Conservation (phyloP, 2,329 filamentous ascomycete genomes). For the Ceratocystis cacaofunesta region DNA sequence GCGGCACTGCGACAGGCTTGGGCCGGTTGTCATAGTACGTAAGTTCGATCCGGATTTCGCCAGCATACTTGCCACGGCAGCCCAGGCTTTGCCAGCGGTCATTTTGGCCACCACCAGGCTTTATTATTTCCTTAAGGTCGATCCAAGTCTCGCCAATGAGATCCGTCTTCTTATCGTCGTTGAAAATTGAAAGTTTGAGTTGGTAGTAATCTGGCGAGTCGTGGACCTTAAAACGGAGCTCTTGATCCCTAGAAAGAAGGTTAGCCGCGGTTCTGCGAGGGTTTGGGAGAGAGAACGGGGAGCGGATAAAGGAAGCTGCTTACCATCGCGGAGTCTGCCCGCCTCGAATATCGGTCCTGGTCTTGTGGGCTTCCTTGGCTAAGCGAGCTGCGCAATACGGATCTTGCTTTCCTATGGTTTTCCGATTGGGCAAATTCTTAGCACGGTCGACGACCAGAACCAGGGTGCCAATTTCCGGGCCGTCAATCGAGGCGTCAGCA, state of each 20-base stretch:
- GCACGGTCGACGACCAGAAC: conserved; percentile 85
- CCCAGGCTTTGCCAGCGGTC: conserved; percentile 83
- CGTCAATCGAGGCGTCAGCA: conserved; percentile 84
- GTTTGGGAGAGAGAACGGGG: not conserved
- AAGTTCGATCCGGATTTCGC: conserved; percentile 85
- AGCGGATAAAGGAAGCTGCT: conserved; percentile 15
- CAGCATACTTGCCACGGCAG: conserved; percentile 88
- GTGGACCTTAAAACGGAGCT: conserved; percentile 89
- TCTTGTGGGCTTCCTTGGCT: conserved; percentile 96
- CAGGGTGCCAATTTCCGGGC: conserved; percentile 82
- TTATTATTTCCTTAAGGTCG: conserved; percentile 64
- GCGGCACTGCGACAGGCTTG: conserved; percentile 57
- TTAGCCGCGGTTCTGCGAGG: not conserved
- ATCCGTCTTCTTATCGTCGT: conserved; percentile 96
- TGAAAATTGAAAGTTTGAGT: conserved; percentile 90
- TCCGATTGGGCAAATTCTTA: conserved; percentile 91
- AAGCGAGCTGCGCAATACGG: conserved; percentile 88
- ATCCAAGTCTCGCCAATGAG: conserved; percentile 91
- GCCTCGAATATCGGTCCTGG: conserved; percentile 79
- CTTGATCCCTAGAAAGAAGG: conserved; percentile 62
- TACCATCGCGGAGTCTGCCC: conserved; percentile 95
- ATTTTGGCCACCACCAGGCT: conserved; percentile 77
- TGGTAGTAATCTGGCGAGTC: conserved; percentile 94
- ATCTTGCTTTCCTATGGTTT: conserved; percentile 97
- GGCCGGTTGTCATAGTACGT: conserved; percentile 88